Conservation (phyloP, 169 alveolate species). For the Ichthyophthirius multifiliis region DNA sequence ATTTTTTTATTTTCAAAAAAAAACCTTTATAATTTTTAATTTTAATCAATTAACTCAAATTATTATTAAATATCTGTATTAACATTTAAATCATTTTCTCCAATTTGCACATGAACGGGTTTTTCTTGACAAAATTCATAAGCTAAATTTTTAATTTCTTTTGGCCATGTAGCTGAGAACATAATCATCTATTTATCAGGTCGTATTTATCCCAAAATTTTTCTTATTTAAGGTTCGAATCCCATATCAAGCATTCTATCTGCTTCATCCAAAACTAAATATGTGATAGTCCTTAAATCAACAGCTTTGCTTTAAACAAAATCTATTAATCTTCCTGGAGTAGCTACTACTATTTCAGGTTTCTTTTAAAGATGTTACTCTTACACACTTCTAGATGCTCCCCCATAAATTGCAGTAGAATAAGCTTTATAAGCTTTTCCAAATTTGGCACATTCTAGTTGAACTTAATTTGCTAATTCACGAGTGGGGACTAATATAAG, state of each 20-base stretch:
- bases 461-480: slow-evolving; percentile 95
- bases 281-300: slow-evolving; percentile 38
- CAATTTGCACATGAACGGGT: slow-evolving; percentile 6
- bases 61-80: background rate
- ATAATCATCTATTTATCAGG: no score
- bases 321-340: slow-evolving; percentile 76
- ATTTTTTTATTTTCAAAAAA: background rate
- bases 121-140: background rate
- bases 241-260: slow-evolving; percentile 78
- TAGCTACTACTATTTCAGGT: slow-evolving; percentile 70
- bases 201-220: no score
- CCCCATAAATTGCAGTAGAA: slow-evolving; percentile 68
- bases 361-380: slow-evolving; percentile 51
- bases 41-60: background rate
- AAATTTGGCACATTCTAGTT: slow-evolving; percentile 17
- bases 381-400: slow-evolving; percentile 74
- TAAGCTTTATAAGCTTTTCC: slow-evolving; percentile 27
- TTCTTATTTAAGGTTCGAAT: no score
- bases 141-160: slow-evolving; percentile 8
- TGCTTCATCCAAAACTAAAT: slow-evolving; percentile 78
- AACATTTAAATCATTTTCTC: background rate
- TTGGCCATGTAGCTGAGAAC: slow-evolving; percentile 27
- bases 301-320: slow-evolving; percentile 60
- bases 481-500: slow-evolving; percentile 96
- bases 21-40: background rate